phyloP scores from a whole-genome alignment of 1,284 basidiomycete species.

The Ustilago hordei region DNA sequence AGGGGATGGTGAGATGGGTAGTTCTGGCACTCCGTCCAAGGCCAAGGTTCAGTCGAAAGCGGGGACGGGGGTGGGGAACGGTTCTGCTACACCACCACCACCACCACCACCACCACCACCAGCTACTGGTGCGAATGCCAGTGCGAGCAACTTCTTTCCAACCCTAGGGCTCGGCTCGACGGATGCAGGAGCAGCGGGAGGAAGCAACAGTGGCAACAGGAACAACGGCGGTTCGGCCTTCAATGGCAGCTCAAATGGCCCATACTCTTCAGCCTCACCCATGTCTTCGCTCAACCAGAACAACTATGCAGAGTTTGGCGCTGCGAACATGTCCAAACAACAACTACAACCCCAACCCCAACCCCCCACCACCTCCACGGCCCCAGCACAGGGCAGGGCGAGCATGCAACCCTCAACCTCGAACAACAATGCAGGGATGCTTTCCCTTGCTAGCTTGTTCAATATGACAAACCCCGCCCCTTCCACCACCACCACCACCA shows the following conservation, averaged over 20 bases:
- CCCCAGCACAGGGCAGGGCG: background rate
- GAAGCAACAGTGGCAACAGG: conserved; percentile 1
- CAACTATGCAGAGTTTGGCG: conserved; percentile 21
- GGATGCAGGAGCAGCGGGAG: background rate
- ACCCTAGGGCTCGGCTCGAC: conserved; percentile 16
- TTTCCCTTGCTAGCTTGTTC: conserved; percentile 38
- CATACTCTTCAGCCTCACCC: conserved; percentile 38
- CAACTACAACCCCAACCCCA: conserved; percentile 7
- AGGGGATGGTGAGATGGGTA: background rate
- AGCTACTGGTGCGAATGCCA: conserved; percentile 1
- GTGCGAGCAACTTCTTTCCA: conserved; percentile 25
- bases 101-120: background rate
- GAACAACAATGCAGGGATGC: conserved; percentile 23
- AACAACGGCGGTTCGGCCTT: conserved; percentile 4
- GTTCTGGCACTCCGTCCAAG: conserved; percentile 24
- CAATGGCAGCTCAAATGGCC: conserved; percentile 25
- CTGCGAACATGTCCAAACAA: conserved; percentile 36
- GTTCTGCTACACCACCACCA: background rate
- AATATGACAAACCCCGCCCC: conserved; percentile 2
- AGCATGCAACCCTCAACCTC: conserved; percentile 23
- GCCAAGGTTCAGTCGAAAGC: conserved; percentile 3
- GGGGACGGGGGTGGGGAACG: background rate
- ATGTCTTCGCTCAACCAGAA: conserved; percentile 35
- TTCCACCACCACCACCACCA: conserved; percentile 1
- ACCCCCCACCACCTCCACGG: background rate